Conservation (phyloP, 805 yeast species). For the Hanseniaspora valbyensis region DNA sequence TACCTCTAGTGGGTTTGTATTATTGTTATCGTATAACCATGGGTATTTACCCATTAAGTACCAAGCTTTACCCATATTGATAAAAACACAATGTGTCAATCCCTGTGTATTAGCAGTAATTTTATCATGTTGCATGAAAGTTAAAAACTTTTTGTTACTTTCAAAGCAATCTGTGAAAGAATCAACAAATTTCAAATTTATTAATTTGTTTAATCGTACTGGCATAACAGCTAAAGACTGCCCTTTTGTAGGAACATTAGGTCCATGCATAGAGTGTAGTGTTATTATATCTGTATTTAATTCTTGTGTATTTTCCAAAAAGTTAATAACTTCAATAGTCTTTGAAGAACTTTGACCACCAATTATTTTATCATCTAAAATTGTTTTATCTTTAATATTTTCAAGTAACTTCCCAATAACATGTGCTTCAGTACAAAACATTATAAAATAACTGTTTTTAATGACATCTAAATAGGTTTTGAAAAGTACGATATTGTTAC, state of each 20-base stretch:
- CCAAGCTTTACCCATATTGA: conserved; percentile 98
- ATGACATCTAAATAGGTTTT: conserved; percentile 1
- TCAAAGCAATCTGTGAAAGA: conserved; percentile 57
- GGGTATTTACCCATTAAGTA: conserved; percentile 71
- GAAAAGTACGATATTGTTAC: not conserved
- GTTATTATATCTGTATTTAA: conserved; percentile 77
- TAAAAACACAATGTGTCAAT: conserved; percentile 93
- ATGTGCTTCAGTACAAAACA: conserved; percentile 91
- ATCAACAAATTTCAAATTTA: conserved; percentile 51
- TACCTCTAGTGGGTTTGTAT: conserved; percentile 77
- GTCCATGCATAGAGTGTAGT: conserved; percentile 91
- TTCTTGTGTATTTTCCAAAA: conserved; percentile 49
- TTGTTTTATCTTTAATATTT: not conserved
- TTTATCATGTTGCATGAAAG: conserved; percentile 82
- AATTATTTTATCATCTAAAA: conserved; percentile 45
- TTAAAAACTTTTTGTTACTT: conserved; percentile 63
- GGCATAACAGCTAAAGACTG: conserved; percentile 80
- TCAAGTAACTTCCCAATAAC: conserved; percentile 54
- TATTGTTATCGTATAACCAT: conserved; percentile 46
- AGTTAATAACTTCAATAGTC: conserved; percentile 72
- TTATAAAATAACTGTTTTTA: conserved; percentile 56
- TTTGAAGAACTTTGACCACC: conserved; percentile 99
- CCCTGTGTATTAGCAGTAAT: conserved; percentile 99
- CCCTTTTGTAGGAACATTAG: conserved; percentile 75
- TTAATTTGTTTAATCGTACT: conserved; percentile 30